A percentile compares a stretch with the other conserved stretches of the same genome.
Evolutionary conservation across 441 rosid genomes (phyloP).

Genomic region (Dalechampia spathulata): DNA sequence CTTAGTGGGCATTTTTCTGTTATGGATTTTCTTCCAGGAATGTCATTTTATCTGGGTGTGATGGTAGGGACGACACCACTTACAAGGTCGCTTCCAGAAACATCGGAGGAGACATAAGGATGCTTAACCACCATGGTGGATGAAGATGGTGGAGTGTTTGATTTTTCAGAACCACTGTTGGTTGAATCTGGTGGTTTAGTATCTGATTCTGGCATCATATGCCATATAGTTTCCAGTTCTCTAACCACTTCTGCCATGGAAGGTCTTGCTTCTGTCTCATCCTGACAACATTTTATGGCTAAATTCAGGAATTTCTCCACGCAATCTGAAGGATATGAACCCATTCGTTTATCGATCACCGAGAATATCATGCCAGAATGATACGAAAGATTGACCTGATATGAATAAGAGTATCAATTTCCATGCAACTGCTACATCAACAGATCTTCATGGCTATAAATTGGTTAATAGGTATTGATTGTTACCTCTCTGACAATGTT

Average conservation of each 20-base stretch:
- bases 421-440: not conserved
- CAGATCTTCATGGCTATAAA: not conserved
- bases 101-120: slow-evolving; percentile 58
- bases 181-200: slow-evolving; percentile 12
- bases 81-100: slow-evolving; percentile 87
- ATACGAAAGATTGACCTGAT: slow-evolving; percentile 62
- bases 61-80: slow-evolving; percentile 72
- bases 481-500: slow-evolving; percentile 95
- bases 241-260: slow-evolving; percentile 88
- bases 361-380: slow-evolving; percentile 77
- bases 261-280: slow-evolving; percentile 70
- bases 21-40: not conserved
- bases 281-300: slow-evolving; percentile 73
- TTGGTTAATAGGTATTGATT: not conserved
- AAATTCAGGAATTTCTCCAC: slow-evolving; percentile 66
- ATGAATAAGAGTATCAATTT: not conserved
- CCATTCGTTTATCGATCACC: slow-evolving; percentile 70
- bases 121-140: slow-evolving; percentile 30
- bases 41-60: slow-evolving; percentile 45
- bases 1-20: too few species aligned
- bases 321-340: slow-evolving; percentile 80
- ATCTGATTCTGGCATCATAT: slow-evolving; percentile 49
- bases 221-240: slow-evolving; percentile 72
- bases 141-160: slow-evolving; percentile 36
- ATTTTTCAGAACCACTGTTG: slow-evolving; percentile 12